Evolutionary conservation across 768 basidiomycete genomes (phyloP).

Genomic region (Panellus pusillus): DNA sequence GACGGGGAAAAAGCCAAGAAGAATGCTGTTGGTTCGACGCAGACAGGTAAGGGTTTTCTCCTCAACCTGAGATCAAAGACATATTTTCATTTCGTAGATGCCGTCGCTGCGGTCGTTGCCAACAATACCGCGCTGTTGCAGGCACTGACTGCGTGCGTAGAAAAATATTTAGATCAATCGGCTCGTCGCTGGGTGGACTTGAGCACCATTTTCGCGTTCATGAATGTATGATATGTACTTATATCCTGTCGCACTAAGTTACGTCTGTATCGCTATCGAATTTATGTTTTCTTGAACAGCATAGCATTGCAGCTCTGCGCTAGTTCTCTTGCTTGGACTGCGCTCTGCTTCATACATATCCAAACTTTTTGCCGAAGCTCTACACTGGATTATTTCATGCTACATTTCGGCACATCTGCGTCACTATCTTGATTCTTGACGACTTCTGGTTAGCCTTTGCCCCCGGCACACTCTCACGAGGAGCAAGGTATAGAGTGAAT

Average conservation of each 20-base stretch:
- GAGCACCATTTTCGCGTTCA: slow-evolving; percentile 74
- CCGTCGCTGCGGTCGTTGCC: slow-evolving; percentile 47
- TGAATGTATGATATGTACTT: slow-evolving; percentile 53
- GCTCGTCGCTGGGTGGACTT: slow-evolving; percentile 91
- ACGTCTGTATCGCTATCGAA: slow-evolving; percentile 9
- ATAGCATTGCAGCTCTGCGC: too few relatives aligned
- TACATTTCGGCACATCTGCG: too few relatives aligned
- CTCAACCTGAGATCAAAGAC: neutral
- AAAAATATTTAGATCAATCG: slow-evolving; percentile 83
- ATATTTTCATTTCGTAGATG: slow-evolving; percentile 42
- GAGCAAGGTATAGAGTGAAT: too few relatives aligned
- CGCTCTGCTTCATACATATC: too few relatives aligned
- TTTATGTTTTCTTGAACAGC: neutral
- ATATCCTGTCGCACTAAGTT: neutral
- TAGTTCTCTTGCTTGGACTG: too few relatives aligned
- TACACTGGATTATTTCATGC: too few relatives aligned
- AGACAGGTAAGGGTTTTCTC: slow-evolving; percentile 31
- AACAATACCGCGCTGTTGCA: slow-evolving; percentile 54
- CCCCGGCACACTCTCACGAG: too few relatives aligned
- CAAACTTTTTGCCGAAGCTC: too few relatives aligned
- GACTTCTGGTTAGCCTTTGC: too few relatives aligned
- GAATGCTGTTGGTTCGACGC: slow-evolving; percentile 46
- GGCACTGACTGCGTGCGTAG: slow-evolving; percentile 55
- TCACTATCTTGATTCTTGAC: too few relatives aligned
- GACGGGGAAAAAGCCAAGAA: slow-evolving; percentile 64